phyloP scores from a whole-genome alignment of 176 grass and related monocot genomes.

The Oryza punctata region DNA sequence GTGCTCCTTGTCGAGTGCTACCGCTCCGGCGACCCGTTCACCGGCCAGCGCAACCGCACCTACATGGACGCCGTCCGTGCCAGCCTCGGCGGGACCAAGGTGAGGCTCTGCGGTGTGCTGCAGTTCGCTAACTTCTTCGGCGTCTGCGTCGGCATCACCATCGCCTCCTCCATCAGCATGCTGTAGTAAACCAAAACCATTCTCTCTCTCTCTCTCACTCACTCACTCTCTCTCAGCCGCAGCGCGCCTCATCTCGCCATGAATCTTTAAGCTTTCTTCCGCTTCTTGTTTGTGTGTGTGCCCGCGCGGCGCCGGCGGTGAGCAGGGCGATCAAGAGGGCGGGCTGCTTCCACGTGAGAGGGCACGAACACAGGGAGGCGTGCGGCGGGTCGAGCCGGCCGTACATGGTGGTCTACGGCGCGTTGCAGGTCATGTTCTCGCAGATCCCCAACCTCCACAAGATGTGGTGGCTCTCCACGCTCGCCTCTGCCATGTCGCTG shows the following conservation, averaged over 20 bases:
- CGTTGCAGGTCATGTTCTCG: slow-evolving; percentile 37
- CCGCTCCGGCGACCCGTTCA: slow-evolving; percentile 62
- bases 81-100: slow-evolving; percentile 52
- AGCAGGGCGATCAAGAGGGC: slow-evolving; percentile 33
- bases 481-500: not conserved
- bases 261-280: not conserved
- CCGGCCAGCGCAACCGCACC: slow-evolving; percentile 66
- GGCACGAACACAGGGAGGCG: slow-evolving; percentile 2
- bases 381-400: slow-evolving; percentile 23
- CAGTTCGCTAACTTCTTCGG: slow-evolving; percentile 41
- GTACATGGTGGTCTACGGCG: slow-evolving; percentile 42
- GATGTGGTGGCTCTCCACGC: too few species aligned
- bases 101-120: slow-evolving; percentile 39
- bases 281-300: not conserved
- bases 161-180: slow-evolving; percentile 39
- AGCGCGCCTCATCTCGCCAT: not conserved
- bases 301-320: too few species aligned
- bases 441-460: slow-evolving; percentile 25
- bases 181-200: slow-evolving; percentile 16
- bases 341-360: slow-evolving; percentile 37
- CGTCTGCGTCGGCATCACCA: slow-evolving; percentile 37
- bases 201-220: too few species aligned
- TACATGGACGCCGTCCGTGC: slow-evolving; percentile 78
- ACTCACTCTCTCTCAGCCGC: too few species aligned
- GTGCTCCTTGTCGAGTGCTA: slow-evolving; percentile 83